Evolutionary conservation across 2,329 filamentous ascomycete species (phyloP).

Genomic region (Pyrenochaeta sp.): DNA sequence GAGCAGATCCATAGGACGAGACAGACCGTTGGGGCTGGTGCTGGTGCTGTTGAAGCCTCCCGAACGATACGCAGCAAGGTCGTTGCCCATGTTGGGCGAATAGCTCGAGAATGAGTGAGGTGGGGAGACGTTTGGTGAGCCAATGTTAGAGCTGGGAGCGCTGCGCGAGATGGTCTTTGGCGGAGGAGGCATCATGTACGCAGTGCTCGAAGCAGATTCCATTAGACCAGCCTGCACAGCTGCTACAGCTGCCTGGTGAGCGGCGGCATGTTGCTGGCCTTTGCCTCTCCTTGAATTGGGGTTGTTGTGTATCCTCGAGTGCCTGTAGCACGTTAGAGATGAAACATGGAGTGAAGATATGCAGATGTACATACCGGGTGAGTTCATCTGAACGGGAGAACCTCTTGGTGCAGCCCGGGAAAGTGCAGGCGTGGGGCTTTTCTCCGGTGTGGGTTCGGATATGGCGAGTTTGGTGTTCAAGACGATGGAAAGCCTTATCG

Average conservation of each 20-base stretch:
- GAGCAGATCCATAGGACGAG: slow-evolving; percentile 72
- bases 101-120: slow-evolving; percentile 82
- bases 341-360: neutral
- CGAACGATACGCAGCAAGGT: slow-evolving; percentile 63
- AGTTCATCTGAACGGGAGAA: slow-evolving; percentile 97
- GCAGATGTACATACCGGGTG: slow-evolving; percentile 58
- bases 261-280: slow-evolving; percentile 72
- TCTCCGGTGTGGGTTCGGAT: slow-evolving; percentile 98
- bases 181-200: slow-evolving; percentile 78
- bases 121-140: slow-evolving; percentile 94
- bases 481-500: slow-evolving; percentile 97
- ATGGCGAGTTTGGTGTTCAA: slow-evolving; percentile 92
- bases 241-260: slow-evolving; percentile 64
- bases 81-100: slow-evolving; percentile 65
- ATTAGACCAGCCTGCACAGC: slow-evolving; percentile 61
- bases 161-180: slow-evolving; percentile 83
- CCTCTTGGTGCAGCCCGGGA: slow-evolving; percentile 94
- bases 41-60: slow-evolving; percentile 43
- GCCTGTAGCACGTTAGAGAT: slow-evolving; percentile 59
- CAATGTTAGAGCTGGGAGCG: slow-evolving; percentile 84
- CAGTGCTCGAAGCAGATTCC: slow-evolving; percentile 58
- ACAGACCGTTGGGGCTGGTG: slow-evolving; percentile 57
- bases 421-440: slow-evolving; percentile 96
- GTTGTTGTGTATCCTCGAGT: slow-evolving; percentile 99
- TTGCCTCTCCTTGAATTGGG: slow-evolving; percentile 94